A percentile compares a stretch with the other conserved stretches of the same genome.
Conservation (phyloP, 345 rosid genomes). For the Nasturtium officinale region DNA sequence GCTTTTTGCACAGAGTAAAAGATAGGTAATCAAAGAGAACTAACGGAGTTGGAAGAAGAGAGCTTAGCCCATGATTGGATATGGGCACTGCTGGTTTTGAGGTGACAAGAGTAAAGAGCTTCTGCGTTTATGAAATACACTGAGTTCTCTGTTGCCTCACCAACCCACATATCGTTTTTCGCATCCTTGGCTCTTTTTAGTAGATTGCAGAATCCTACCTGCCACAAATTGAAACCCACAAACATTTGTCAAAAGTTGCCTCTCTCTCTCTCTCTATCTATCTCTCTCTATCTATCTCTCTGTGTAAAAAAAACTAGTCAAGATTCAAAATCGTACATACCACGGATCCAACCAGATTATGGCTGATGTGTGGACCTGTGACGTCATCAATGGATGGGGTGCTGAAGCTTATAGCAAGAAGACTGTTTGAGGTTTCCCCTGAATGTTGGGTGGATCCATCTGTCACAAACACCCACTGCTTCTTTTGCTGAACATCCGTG, state of each 20-base stretch:
- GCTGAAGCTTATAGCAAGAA: conserved; percentile 87
- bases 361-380: conserved; percentile 57
- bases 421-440: conserved; percentile 54
- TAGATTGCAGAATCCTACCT: conserved; percentile 88
- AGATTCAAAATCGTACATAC: conserved; percentile 52
- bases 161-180: conserved; percentile 70
- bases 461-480: conserved; percentile 90
- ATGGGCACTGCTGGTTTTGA: conserved; percentile 57
- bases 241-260: conserved; percentile 9
- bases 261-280: too few relatives aligned
- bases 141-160: conserved; percentile 89
- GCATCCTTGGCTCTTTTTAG: conserved; percentile 77
- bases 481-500: conserved; percentile 56
- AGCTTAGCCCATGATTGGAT: conserved; percentile 67
- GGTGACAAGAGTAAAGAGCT: conserved; percentile 58
- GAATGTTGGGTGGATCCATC: conserved; percentile 60
- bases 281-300: too few relatives aligned
- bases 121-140: conserved; percentile 55
- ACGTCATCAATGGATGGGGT: conserved; percentile 53
- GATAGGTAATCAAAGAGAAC: conserved; percentile 17
- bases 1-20: not conserved
- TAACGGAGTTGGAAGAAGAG: conserved; percentile 55
- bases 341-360: conserved; percentile 76
- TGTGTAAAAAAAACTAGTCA: not conserved
- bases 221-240: conserved; percentile 31